Conservation (phyloP, 805 yeast genomes). For the Candida parachauliodes region DNA sequence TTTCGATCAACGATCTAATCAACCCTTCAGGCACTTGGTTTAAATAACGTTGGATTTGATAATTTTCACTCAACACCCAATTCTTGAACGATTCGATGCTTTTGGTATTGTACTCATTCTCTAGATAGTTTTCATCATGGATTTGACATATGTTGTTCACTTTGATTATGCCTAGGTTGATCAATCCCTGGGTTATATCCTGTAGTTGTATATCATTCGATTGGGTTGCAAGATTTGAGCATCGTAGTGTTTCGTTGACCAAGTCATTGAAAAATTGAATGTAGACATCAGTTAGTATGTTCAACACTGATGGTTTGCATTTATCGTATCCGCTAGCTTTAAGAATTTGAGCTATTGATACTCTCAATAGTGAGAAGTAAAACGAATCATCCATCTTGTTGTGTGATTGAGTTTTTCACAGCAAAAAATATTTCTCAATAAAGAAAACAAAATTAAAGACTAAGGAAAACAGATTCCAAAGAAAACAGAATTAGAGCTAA, state of each 20-base stretch:
- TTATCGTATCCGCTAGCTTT: conserved; percentile 83
- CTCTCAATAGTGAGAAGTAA: conserved; percentile 34
- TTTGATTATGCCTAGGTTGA: conserved; percentile 56
- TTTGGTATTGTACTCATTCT: conserved; percentile 24
- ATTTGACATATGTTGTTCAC: conserved; percentile 7
- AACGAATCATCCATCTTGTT: conserved; percentile 43
- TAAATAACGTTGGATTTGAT: conserved; percentile 18
- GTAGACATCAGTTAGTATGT: conserved; percentile 74
- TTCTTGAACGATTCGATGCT: conserved; percentile 34
- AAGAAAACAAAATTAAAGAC: no score
- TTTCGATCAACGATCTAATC: conserved; percentile 33
- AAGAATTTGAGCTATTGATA: conserved; percentile 52
- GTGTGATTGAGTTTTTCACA: no score
- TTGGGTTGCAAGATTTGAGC: conserved; percentile 43
- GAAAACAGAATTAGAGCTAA: no score
- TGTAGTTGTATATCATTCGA: conserved; percentile 47
- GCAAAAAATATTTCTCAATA: no score
- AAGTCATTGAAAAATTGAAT: conserved; percentile 59
- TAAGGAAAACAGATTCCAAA: no score
- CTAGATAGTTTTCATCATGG: conserved; percentile 6
- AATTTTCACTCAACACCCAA: conserved; percentile 33
- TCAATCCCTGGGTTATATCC: conserved; percentile 71
- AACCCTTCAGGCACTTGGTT: conserved; percentile 28
- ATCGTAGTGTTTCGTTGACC: conserved; percentile 44
- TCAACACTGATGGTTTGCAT: conserved; percentile 67